Conservation (phyloP, 495 filamentous ascomycete species). For the Podospora australis region DNA sequence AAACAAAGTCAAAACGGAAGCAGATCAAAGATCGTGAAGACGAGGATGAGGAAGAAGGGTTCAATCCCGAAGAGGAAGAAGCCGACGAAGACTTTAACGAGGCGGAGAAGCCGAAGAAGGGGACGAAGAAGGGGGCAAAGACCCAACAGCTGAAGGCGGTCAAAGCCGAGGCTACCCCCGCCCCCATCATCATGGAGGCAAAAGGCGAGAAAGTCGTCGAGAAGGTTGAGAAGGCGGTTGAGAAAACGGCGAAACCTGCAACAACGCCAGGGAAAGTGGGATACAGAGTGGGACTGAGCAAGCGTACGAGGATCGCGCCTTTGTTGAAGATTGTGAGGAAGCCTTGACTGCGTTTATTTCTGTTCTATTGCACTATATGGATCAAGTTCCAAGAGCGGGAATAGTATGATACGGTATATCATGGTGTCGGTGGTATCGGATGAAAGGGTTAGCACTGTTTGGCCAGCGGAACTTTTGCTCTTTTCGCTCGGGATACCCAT, state of each 20-base stretch:
- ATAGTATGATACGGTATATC: too few species aligned
- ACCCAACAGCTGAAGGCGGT: background rate
- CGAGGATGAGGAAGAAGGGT: background rate
- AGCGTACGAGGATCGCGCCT: background rate
- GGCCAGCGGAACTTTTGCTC: too few species aligned
- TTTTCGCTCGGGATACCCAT: too few species aligned
- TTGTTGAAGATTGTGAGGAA: background rate
- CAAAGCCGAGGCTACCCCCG: background rate
- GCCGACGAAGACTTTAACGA: background rate
- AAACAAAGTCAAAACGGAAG: background rate
- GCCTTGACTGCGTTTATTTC: background rate
- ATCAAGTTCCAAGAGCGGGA: too few species aligned
- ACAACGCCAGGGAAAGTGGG: background rate
- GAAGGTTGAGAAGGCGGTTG: background rate
- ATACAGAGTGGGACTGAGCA: background rate
- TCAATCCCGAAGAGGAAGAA: background rate
- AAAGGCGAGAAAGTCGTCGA: background rate
- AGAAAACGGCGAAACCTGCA: background rate
- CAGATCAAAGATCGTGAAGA: background rate
- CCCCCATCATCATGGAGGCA: too few species aligned
- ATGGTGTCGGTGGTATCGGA: too few species aligned
- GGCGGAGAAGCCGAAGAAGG: background rate
- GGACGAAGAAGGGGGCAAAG: background rate
- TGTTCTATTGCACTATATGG: too few species aligned
- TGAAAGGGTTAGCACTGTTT: too few species aligned